A percentile compares a stretch with the other conserved stretches of the same genome.
Conservation (phyloP, 495 filamentous ascomycete species). For the Aspergillus bridgeri region DNA sequence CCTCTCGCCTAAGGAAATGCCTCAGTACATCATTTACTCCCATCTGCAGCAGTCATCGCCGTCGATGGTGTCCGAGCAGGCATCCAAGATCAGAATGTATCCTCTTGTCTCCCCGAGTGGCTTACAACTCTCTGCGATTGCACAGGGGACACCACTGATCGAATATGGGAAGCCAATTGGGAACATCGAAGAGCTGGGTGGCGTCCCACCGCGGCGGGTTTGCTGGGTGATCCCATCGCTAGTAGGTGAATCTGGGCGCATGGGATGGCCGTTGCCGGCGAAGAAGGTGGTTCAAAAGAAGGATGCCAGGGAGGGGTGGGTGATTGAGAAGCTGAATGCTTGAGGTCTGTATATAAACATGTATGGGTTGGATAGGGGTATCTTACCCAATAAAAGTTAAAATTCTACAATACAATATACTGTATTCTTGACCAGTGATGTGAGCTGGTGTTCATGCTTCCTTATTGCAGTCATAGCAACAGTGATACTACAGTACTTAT, state of each 20-base stretch:
- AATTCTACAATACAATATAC: too few species aligned
- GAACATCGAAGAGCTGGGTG: slow-evolving; percentile 63
- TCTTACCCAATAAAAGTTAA: background rate
- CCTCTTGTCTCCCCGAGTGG: slow-evolving; percentile 74
- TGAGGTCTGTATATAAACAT: slow-evolving; percentile 29
- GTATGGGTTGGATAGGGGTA: slow-evolving; percentile 21
- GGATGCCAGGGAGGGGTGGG: slow-evolving; percentile 70
- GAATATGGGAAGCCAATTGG: slow-evolving; percentile 84
- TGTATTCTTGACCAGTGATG: too few species aligned
- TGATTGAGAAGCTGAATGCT: slow-evolving; percentile 59
- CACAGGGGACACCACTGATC: slow-evolving; percentile 81
- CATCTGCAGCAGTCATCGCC: slow-evolving; percentile 72
- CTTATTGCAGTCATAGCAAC: too few species aligned
- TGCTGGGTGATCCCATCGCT: slow-evolving; percentile 78
- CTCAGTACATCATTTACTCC: slow-evolving; percentile 82
- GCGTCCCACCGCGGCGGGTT: slow-evolving; percentile 56
- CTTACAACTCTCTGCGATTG: slow-evolving; percentile 71
- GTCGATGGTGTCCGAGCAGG: slow-evolving; percentile 41
- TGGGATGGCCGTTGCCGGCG: slow-evolving; percentile 82
- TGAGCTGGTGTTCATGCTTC: too few species aligned
- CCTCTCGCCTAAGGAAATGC: slow-evolving; percentile 66
- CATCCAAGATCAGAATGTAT: slow-evolving; percentile 84
- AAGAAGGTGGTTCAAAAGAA: slow-evolving; percentile 79
- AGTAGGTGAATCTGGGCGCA: slow-evolving; percentile 61
- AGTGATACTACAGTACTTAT: too few species aligned